These are phyloP conservation scores for Neoascochyta sp. DNA, from an alignment of 2,329 filamentous ascomycete species.

Conservation along the genomic window DNA sequence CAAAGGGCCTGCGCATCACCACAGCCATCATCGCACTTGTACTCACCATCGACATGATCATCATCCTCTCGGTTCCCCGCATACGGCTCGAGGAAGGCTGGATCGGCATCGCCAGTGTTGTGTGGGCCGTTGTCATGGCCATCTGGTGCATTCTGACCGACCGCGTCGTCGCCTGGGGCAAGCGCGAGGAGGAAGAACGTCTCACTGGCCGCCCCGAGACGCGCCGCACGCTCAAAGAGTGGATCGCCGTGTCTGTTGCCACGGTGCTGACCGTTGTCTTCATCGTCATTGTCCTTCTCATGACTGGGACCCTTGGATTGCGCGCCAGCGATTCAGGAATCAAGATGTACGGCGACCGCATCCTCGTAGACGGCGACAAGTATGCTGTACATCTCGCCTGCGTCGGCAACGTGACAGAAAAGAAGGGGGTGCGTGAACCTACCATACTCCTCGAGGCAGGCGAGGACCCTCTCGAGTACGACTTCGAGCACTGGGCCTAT, in stretches of 20 bases:
- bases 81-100: constrained; percentile 82
- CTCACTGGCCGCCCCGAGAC: constrained; percentile 86
- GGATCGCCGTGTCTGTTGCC: constrained; percentile 73
- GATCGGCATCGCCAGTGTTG: constrained; percentile 80
- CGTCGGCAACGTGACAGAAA: constrained; percentile 63
- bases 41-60: constrained; percentile 69
- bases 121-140: constrained; percentile 77
- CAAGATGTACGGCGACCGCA: constrained; percentile 67
- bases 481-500: constrained; percentile 76
- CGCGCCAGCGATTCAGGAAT: constrained; percentile 76
- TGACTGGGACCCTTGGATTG: constrained; percentile 75
- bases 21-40: constrained; percentile 64
- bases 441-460: constrained; percentile 86
- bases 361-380: constrained; percentile 77
- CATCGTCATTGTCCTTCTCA: constrained; percentile 64
- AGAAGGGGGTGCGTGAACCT: constrained; percentile 56
- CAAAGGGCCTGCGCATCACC: constrained; percentile 71
- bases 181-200: constrained; percentile 86
- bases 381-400: constrained; percentile 87
- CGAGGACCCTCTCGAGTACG: constrained; percentile 72
- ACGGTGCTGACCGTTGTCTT: constrained; percentile 69
- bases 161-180: constrained; percentile 83
- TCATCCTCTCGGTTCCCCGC: constrained; percentile 71
- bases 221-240: constrained; percentile 75
- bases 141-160: constrained; percentile 77